These are phyloP conservation scores for Aspergillus neoniger DNA, from an alignment of 2,329 filamentous ascomycete species.

Conservation along the genomic window DNA sequence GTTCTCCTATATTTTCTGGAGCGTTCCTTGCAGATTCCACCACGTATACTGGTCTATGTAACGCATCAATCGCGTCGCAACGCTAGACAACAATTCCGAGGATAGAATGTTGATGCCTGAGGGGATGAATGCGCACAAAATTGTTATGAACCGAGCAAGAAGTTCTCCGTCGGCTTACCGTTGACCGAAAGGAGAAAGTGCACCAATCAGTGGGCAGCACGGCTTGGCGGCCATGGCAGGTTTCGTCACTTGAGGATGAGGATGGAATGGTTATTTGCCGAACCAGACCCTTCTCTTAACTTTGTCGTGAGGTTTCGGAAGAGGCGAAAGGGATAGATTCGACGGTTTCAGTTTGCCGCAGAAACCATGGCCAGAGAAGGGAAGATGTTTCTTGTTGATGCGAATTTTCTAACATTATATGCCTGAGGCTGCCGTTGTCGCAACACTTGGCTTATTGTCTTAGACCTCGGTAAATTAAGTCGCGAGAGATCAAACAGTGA, in stretches of 20 bases:
- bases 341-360: background rate
- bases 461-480: background rate
- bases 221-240: constrained; percentile 4
- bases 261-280: background rate
- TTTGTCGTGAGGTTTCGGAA: background rate
- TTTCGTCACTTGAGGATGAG: background rate
- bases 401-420: background rate
- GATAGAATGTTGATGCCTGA: background rate
- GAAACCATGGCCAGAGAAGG: background rate
- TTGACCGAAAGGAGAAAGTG: constrained; percentile 7
- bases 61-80: background rate
- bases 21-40: background rate
- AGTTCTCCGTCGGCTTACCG: constrained; percentile 5
- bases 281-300: background rate
- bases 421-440: background rate
- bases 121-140: too few relatives aligned
- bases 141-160: background rate
- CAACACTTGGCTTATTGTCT: background rate
- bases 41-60: background rate
- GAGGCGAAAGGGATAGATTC: background rate
- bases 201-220: constrained; percentile 8
- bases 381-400: background rate
- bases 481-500: background rate
- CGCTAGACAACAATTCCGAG: background rate
- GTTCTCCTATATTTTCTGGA: background rate